phyloP scores from a whole-genome alignment of 345 rosid species.

The Salix koriyanagi region DNA sequence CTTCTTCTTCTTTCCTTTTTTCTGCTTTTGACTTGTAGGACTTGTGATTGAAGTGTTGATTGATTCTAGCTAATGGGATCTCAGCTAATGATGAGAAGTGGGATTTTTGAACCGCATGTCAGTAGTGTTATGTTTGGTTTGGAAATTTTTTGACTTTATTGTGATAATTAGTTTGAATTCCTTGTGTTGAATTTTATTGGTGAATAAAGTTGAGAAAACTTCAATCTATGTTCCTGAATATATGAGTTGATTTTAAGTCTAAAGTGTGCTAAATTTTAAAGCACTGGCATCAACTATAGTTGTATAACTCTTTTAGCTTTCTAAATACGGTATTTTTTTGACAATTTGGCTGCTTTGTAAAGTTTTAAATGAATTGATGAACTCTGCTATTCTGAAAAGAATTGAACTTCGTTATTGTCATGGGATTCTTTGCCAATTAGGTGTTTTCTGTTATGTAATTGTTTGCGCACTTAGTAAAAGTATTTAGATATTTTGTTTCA shows the following conservation, averaged over 20 bases:
- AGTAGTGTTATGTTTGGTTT: not conserved
- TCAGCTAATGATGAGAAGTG: not conserved
- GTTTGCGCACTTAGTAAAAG: not conserved
- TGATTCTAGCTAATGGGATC: not conserved
- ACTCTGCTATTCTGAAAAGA: not conserved
- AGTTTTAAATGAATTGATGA: not conserved
- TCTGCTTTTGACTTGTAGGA: not conserved
- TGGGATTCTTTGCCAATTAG: not conserved
- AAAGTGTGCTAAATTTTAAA: not conserved
- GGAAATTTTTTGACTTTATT: not conserved
- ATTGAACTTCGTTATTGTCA: not conserved
- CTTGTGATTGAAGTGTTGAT: constrained; percentile 8
- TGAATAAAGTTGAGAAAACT: not conserved
- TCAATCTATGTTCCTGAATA: not conserved
- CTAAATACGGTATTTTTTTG: not conserved
- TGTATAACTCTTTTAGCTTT: not conserved
- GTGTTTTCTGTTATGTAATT: not conserved
- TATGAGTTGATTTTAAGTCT: not conserved
- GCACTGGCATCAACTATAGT: not conserved
- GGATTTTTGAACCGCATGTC: not conserved
- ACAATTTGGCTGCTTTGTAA: not conserved
- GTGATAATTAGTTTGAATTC: not conserved
- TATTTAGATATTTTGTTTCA: not conserved
- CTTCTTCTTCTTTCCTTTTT: constrained; percentile 1
- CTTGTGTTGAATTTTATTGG: not conserved